These are phyloP conservation scores for Heliosperma pusillum DNA, from an alignment of 148 eudicot genomes.

Conservation along the genomic window DNA sequence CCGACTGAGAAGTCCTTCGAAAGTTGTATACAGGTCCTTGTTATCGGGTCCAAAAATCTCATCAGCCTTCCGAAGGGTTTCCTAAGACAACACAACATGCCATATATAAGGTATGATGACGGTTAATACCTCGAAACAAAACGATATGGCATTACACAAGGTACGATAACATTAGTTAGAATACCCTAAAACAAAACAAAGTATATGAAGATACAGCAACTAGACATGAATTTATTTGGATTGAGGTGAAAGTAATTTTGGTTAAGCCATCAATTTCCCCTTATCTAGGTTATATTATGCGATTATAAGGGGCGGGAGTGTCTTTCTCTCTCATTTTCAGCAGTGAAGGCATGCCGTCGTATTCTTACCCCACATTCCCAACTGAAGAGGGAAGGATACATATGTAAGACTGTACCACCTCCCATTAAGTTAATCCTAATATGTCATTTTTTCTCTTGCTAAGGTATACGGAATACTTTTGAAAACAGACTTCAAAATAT, in stretches of 20 bases:
- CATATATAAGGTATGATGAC: neutral
- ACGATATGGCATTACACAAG: neutral
- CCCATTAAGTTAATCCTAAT: neutral
- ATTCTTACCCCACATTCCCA: no score
- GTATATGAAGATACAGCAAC: neutral
- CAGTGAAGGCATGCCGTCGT: no score
- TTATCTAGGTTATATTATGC: neutral
- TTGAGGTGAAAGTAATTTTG: neutral
- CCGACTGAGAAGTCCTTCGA: conserved; percentile 81
- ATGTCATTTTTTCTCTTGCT: neutral
- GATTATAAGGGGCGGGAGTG: no score
- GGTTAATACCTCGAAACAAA: conserved; percentile 8
- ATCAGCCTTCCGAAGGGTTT: conserved; percentile 80
- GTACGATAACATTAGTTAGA: neutral
- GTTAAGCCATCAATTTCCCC: neutral
- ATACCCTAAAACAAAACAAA: neutral
- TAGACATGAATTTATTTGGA: neutral
- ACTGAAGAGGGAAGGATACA: neutral
- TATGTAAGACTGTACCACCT: neutral
- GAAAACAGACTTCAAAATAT: neutral
- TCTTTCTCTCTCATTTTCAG: no score
- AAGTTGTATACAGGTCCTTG: conserved; percentile 68
- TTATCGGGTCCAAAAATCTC: conserved; percentile 88
- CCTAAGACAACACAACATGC: conserved; percentile 38
- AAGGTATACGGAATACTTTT: neutral